Evolutionary conservation across 2,329 filamentous ascomycete species (phyloP), one percentile per base, ranked within the genome.

Genomic region (Myrmaecium sp.): DNA sequence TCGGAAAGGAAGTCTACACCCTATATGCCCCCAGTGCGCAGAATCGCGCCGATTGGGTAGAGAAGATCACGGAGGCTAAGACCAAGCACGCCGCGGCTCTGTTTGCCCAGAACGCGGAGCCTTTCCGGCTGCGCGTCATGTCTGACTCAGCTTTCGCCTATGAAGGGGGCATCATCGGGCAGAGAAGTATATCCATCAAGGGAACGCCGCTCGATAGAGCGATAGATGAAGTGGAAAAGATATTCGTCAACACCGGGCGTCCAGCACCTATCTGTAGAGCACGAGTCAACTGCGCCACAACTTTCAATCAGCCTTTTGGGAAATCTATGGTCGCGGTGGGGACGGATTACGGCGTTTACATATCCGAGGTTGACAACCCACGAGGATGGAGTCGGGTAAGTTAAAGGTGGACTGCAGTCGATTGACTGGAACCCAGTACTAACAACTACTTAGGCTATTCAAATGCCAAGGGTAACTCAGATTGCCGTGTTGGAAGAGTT

Each of bases 401-500:
- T 58, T 23, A n/a, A 3, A 17, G 9, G 5, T 13, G 18, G 18
- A 20, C 18, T 11, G 11, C n/a, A n/a, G n/a, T 20, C 11, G 18
- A n/a, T n/a, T n/a, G n/a, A n/a, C n/a, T n/a, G n/a, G n/a, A n/a
- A n/a, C n/a, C n/a, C n/a, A n/a, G n/a, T 33, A 29, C 41, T 58
- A 44, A 58, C 36, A 42, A 16, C 17, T 24, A 23, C 28, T 3
- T 42, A 91, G 78, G 73, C 79, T 5, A 82, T 94, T 14, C 69
- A 74, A 46, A 70, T 73, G 37, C 58, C 59, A 23, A 71, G 73
- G 30, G 84, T 98, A 10, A 91, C 86, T 2, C 89, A 98, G 47
- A 79, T 98, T 25, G 76, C 89, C 0, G 80, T 98, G 0, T 68
- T 98, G 5, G 91, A 98, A 46, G 89, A 95, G 37, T 95, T 95